These are phyloP conservation scores for Tolypocladium capitatum DNA, from an alignment of 2,329 filamentous ascomycete species.

Conservation along the genomic window DNA sequence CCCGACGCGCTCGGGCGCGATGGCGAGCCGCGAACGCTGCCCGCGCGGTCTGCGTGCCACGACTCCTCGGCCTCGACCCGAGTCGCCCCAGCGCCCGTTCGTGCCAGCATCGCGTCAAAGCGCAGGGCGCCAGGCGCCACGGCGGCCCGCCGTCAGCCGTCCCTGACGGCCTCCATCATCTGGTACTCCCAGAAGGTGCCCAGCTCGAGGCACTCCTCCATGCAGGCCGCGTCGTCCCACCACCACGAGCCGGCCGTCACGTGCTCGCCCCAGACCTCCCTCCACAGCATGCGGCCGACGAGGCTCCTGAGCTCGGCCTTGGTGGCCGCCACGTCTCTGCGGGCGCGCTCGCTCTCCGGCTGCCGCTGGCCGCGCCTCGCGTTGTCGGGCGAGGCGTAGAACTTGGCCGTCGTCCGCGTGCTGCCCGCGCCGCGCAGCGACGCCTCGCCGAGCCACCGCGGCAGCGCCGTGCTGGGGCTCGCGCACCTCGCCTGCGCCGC, in stretches of 20 bases:
- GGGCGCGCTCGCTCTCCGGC: slow-evolving; percentile 17
- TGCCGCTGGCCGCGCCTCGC: slow-evolving; percentile 9
- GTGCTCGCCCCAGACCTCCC: slow-evolving; percentile 43
- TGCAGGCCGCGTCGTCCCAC: slow-evolving; percentile 45
- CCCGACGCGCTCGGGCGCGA: no score
- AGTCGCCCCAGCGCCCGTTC: no score
- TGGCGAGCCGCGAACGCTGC: no score
- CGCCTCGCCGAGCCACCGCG: slow-evolving; percentile 44
- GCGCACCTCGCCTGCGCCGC: slow-evolving; percentile 45
- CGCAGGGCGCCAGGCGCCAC: no score
- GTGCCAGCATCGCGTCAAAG: no score
- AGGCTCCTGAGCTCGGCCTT: slow-evolving; percentile 36
- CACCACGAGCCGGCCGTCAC: slow-evolving; percentile 41
- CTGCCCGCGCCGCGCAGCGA: slow-evolving; percentile 35
- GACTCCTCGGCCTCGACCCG: no score
- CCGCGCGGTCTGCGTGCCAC: no score
- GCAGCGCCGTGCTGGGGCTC: slow-evolving; percentile 44
- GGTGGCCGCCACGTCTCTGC: no score
- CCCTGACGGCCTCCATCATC: slow-evolving; percentile 42
- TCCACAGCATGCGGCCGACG: slow-evolving; percentile 45
- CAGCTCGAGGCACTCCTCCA: slow-evolving; percentile 39
- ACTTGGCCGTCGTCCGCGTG: slow-evolving; percentile 32
- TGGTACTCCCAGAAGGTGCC: slow-evolving; percentile 47
- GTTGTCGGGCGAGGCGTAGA: slow-evolving; percentile 29
- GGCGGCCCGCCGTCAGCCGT: background rate